phyloP scores from a whole-genome alignment of 345 rosid genomes.

The Nasturtium officinale region DNA sequence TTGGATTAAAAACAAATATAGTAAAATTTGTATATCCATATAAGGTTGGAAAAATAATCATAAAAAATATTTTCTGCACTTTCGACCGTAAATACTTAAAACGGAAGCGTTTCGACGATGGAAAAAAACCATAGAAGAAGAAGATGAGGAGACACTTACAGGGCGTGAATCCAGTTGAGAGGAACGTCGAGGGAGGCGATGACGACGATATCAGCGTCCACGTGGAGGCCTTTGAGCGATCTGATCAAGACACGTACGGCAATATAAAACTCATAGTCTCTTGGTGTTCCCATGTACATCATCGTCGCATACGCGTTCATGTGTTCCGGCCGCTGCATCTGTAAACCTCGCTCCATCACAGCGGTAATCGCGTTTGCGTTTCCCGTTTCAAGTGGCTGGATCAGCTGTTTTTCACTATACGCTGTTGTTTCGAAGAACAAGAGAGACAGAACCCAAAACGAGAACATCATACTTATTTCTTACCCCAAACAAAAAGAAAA shows the following conservation, averaged over 20 bases:
- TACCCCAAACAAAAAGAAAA: neutral
- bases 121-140: neutral
- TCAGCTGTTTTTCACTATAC: slow-evolving; percentile 16
- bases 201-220: slow-evolving; percentile 91
- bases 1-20: neutral
- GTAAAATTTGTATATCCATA: slow-evolving; percentile 1
- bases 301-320: slow-evolving; percentile 92
- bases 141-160: slow-evolving; percentile 56
- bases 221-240: slow-evolving; percentile 64
- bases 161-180: slow-evolving; percentile 65
- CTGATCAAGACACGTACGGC: slow-evolving; percentile 91
- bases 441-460: slow-evolving; percentile 24
- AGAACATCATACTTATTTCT: slow-evolving; percentile 12
- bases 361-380: slow-evolving; percentile 26
- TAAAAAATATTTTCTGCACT: neutral
- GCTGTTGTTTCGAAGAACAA: slow-evolving; percentile 10
- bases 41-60: neutral
- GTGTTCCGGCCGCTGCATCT: slow-evolving; percentile 47
- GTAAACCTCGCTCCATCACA: slow-evolving; percentile 22
- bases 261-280: slow-evolving; percentile 95
- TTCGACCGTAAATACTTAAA: neutral
- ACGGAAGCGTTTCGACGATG: slow-evolving; percentile 4
- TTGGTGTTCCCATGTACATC: slow-evolving; percentile 99
- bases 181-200: slow-evolving; percentile 97
- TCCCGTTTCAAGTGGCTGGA: slow-evolving; percentile 19